These are phyloP conservation scores for Corchorus olitorius DNA, from an alignment of 345 rosid species.

Conservation along the genomic window DNA sequence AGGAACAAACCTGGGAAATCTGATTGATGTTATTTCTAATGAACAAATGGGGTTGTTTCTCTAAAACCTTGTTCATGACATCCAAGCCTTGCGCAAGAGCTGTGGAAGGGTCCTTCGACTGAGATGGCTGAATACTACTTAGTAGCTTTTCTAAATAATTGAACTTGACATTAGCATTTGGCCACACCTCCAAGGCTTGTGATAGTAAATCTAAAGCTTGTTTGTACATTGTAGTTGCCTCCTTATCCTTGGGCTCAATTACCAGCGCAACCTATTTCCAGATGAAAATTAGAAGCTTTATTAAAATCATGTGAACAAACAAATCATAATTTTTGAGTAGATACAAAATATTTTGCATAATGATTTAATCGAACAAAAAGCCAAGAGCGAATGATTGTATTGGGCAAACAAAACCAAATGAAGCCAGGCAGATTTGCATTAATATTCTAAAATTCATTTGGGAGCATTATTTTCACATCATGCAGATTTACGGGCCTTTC, in stretches of 20 bases:
- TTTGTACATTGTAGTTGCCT: slow-evolving; percentile 84
- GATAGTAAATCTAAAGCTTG: slow-evolving; percentile 95
- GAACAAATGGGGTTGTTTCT: slow-evolving; percentile 95
- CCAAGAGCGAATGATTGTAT: not conserved
- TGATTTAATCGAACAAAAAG: not conserved
- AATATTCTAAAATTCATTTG: not conserved
- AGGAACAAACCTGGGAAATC: slow-evolving; percentile 74
- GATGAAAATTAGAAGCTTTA: slow-evolving; percentile 9
- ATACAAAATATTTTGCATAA: not conserved
- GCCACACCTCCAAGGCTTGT: slow-evolving; percentile 98
- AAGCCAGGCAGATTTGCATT: not conserved
- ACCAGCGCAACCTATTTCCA: slow-evolving; percentile 90
- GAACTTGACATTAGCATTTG: slow-evolving; percentile 95
- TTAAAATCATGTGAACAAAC: slow-evolving; percentile 1
- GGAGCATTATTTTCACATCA: not conserved
- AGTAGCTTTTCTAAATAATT: slow-evolving; percentile 91
- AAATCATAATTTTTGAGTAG: not conserved
- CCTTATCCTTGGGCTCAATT: slow-evolving; percentile 99
- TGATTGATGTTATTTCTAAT: slow-evolving; percentile 88
- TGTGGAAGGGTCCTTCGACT: slow-evolving; percentile 93
- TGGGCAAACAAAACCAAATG: not conserved
- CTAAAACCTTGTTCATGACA: slow-evolving; percentile 97
- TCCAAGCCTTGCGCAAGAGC: slow-evolving; percentile 99
- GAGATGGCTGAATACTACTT: slow-evolving; percentile 86
- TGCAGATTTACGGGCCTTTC: not conserved